phyloP scores from a whole-genome alignment of 768 basidiomycete species.

The Suillus ampliporus region DNA sequence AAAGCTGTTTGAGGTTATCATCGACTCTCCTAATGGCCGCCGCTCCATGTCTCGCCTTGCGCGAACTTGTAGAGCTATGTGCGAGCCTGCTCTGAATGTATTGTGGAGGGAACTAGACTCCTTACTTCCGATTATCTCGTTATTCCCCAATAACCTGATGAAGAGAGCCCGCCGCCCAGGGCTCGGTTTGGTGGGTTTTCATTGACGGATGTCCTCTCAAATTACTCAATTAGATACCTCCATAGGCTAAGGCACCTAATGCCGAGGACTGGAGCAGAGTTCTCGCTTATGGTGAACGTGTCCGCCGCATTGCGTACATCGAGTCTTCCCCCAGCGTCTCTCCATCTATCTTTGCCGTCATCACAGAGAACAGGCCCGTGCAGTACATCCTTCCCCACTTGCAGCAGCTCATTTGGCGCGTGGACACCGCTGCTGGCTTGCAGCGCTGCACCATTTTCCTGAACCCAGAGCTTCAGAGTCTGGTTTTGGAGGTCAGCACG shows the following conservation, averaged over 20 bases:
- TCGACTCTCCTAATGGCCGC: slow-evolving; percentile 65
- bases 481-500: slow-evolving; percentile 66
- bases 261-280: slow-evolving; percentile 73
- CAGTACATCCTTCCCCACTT: slow-evolving; percentile 73
- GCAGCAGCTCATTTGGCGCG: slow-evolving; percentile 73
- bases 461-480: slow-evolving; percentile 60
- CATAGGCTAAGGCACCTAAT: slow-evolving; percentile 63
- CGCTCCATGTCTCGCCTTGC: slow-evolving; percentile 73
- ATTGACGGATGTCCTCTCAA: slow-evolving; percentile 13
- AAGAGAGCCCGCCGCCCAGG: slow-evolving; percentile 76
- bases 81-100: slow-evolving; percentile 70
- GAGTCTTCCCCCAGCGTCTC: slow-evolving; percentile 69
- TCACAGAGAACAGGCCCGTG: slow-evolving; percentile 67
- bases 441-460: slow-evolving; percentile 71
- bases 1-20: slow-evolving; percentile 55
- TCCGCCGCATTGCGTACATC: slow-evolving; percentile 71
- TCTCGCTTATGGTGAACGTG: slow-evolving; percentile 68
- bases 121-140: slow-evolving; percentile 68
- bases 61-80: slow-evolving; percentile 75
- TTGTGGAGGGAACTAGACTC: slow-evolving; percentile 84
- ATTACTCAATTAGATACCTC: slow-evolving; percentile 5
- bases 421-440: slow-evolving; percentile 67
- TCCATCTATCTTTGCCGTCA: slow-evolving; percentile 66
- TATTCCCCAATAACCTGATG: slow-evolving; percentile 72
- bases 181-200: slow-evolving; percentile 69